Conservation (phyloP, 345 rosid genomes). For the Hirschfeldia incana region DNA sequence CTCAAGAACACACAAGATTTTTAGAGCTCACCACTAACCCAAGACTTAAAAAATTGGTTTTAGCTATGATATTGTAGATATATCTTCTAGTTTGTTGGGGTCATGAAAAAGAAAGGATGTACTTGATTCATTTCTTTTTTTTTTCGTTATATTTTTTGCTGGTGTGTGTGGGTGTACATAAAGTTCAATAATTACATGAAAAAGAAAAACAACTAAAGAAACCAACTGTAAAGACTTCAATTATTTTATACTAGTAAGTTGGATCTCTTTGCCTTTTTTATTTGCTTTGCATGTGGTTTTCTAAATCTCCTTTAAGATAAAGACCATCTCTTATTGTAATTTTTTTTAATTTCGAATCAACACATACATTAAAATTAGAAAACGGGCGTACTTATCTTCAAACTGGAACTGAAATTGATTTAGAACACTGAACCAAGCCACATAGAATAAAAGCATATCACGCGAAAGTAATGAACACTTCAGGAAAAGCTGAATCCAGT, state of each 20-base stretch:
- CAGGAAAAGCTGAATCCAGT: slow-evolving; percentile 32
- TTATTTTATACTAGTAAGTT: neutral
- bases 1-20: neutral
- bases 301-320: slow-evolving; percentile 4
- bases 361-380: neutral
- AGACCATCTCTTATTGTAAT: neutral
- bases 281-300: slow-evolving; percentile 29
- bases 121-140: neutral
- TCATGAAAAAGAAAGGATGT: neutral
- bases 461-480: slow-evolving; percentile 6
- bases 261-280: slow-evolving; percentile 28
- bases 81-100: neutral
- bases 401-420: neutral
- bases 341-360: neutral
- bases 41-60: neutral
- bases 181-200: slow-evolving; percentile 26
- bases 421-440: neutral
- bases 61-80: neutral
- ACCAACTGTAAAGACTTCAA: slow-evolving; percentile 21
- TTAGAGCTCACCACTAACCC: neutral
- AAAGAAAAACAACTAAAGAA: slow-evolving; percentile 18
- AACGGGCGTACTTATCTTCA: neutral
- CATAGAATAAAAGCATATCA: slow-evolving; percentile 18
- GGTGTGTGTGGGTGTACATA: slow-evolving; percentile 6
- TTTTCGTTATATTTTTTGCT: neutral